phyloP scores from a whole-genome alignment of 257 asterid species.

The Anisodus tanguticus region DNA sequence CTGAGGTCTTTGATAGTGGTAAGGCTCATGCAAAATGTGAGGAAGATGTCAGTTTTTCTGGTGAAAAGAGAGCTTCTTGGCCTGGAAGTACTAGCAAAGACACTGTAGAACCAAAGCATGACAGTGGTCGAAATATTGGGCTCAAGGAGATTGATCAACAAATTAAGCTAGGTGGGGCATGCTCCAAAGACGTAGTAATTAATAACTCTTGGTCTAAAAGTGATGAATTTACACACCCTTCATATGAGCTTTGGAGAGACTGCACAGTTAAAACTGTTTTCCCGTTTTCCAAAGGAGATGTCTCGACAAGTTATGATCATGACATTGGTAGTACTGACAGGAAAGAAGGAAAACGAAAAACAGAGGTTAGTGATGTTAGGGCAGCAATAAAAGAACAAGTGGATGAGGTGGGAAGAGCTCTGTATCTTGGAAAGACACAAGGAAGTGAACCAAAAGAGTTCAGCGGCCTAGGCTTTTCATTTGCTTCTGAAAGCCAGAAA shows the following conservation, averaged over 20 bases:
- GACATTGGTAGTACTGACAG: constrained; percentile 47
- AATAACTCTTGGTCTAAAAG: constrained; percentile 60
- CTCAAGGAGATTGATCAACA: constrained; percentile 59
- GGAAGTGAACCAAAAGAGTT: constrained; percentile 62
- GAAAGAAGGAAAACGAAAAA: constrained; percentile 66
- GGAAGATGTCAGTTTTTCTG: constrained; percentile 49
- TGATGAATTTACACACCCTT: constrained; percentile 50
- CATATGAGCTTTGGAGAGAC: constrained; percentile 62
- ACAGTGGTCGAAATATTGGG: constrained; percentile 50
- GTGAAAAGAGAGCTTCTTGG: constrained; percentile 64
- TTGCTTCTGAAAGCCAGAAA: constrained; percentile 63
- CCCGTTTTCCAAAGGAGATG: constrained; percentile 62
- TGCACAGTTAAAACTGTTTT: constrained; percentile 74
- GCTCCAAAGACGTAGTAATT: constrained; percentile 49
- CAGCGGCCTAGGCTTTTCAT: constrained; percentile 55
- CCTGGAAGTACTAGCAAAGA: constrained; percentile 57
- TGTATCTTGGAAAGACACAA: constrained; percentile 69
- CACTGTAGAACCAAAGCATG: constrained; percentile 41
- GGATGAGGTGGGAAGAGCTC: constrained; percentile 85
- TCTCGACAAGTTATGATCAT: constrained; percentile 63
- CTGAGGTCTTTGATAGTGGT: constrained; percentile 51
- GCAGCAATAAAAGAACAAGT: constrained; percentile 79
- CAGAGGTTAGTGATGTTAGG: constrained; percentile 57
- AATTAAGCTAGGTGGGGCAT: constrained; percentile 42
- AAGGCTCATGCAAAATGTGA: constrained; percentile 48